phyloP scores from a whole-genome alignment of 139 green algal species.

The Closterium sp. region DNA sequence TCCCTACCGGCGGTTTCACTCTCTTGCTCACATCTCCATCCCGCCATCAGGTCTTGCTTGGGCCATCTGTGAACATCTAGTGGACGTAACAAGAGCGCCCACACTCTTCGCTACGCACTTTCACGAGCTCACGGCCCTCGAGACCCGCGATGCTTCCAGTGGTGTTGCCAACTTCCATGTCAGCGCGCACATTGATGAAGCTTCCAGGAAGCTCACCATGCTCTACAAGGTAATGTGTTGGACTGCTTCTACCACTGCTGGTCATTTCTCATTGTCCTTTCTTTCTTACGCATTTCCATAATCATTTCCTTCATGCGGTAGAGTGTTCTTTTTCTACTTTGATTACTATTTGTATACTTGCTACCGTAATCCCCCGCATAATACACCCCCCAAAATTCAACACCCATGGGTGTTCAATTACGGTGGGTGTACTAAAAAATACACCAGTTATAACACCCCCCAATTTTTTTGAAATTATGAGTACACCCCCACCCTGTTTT shows the following conservation, averaged over 20 bases:
- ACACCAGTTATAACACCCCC: too few relatives aligned
- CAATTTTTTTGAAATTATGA: too few relatives aligned
- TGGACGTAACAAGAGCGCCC: conserved; percentile 68
- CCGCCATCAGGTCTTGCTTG: conserved; percentile 72
- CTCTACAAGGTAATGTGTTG: conserved; percentile 75
- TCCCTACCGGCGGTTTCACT: too few relatives aligned
- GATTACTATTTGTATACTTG: neutral
- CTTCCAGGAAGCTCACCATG: conserved; percentile 79
- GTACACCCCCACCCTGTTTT: too few relatives aligned
- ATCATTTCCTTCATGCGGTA: too few relatives aligned
- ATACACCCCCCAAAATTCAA: too few relatives aligned
- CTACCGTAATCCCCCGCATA: too few relatives aligned
- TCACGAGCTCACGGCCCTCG: conserved; percentile 91
- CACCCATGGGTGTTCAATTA: neutral
- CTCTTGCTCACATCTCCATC: neutral
- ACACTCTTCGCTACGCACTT: conserved; percentile 97
- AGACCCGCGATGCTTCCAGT: neutral
- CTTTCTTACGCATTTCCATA: neutral
- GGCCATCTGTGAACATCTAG: conserved; percentile 93
- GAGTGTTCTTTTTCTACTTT: neutral
- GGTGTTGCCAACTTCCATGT: conserved; percentile 69
- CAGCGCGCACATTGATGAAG: conserved; percentile 66
- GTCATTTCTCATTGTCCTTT: neutral
- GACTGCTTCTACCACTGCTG: neutral
- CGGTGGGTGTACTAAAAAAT: too few relatives aligned